A percentile compares a stretch with the other conserved stretches of the same genome.
These are phyloP conservation scores for Suhomyces chickasaworum DNA, from an alignment of 1,139 yeast species.

Conservation along the genomic window DNA sequence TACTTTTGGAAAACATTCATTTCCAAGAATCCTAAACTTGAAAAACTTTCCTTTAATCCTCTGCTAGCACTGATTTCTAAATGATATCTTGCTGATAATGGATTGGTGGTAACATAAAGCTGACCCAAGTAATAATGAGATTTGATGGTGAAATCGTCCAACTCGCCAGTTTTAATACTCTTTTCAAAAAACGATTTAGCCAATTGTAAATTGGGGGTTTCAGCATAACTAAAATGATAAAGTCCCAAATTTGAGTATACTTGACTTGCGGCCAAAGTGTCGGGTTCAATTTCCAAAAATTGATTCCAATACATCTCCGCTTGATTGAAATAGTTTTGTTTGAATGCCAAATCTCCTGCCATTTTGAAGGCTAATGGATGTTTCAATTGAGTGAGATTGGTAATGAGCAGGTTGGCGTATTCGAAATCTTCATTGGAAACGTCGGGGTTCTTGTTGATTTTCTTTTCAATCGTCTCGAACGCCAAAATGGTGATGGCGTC, in stretches of 20 bases:
- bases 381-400: conserved; percentile 56
- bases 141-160: conserved; percentile 56
- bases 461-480: conserved; percentile 53
- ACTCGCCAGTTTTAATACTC: conserved; percentile 59
- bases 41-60: conserved; percentile 77
- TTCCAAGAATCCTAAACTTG: conserved; percentile 76
- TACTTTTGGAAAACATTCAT: conserved; percentile 62
- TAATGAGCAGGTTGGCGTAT: conserved; percentile 65
- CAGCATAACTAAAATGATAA: conserved; percentile 50
- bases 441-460: conserved; percentile 23
- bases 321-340: conserved; percentile 44
- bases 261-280: conserved; percentile 67
- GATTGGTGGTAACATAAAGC: conserved; percentile 57
- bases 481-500: conserved; percentile 78
- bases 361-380: conserved; percentile 75
- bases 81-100: conserved; percentile 63
- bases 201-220: conserved; percentile 48
- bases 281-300: conserved; percentile 57
- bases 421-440: conserved; percentile 54
- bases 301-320: conserved; percentile 62
- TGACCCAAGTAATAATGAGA: conserved; percentile 82
- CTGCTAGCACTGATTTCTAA: conserved; percentile 74
- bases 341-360: conserved; percentile 70
- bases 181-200: conserved; percentile 64
- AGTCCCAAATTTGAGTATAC: conserved; percentile 73